A percentile compares a stretch with the other conserved stretches of the same genome.
phyloP scores from a whole-genome alignment of 202 grass and related monocot species.

The Setaria viridis region DNA sequence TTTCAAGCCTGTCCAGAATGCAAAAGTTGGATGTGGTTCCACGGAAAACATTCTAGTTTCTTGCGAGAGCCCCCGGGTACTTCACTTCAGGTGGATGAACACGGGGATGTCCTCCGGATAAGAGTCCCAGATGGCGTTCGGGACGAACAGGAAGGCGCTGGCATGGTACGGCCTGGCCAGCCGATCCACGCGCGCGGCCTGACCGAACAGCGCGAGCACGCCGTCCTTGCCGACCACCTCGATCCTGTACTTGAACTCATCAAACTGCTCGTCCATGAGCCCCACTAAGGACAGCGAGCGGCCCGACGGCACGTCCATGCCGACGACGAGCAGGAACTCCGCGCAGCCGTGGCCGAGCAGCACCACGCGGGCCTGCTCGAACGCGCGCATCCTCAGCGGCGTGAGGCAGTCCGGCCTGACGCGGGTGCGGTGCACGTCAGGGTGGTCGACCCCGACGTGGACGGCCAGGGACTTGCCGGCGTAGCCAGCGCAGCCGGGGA shows the following conservation, averaged over 20 bases:
- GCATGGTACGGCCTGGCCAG: background rate
- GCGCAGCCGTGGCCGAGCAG: background rate
- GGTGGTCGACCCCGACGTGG: constrained; percentile 5
- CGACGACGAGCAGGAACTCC: constrained; percentile 35
- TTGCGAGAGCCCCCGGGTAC: too few relatives aligned
- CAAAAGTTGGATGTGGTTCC: background rate
- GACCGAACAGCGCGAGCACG: constrained; percentile 2
- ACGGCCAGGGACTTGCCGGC: background rate
- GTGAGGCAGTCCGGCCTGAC: background rate
- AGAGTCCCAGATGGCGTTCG: constrained; percentile 1
- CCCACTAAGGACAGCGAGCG: background rate
- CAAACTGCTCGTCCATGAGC: background rate
- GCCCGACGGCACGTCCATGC: background rate
- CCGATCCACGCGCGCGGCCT: background rate
- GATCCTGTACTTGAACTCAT: constrained; percentile 30
- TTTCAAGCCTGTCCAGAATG: background rate
- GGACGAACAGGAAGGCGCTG: constrained; percentile 17
- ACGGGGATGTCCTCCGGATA: background rate
- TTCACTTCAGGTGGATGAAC: constrained; percentile 4
- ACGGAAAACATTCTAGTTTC: background rate
- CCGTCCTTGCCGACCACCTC: background rate
- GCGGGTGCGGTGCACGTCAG: background rate
- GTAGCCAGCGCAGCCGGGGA: constrained; percentile 15
- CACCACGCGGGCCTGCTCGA: constrained; percentile 13
- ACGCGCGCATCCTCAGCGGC: background rate